Base-by-base conservation (phyloP, 1,139 yeast species). In the Saccharomycopsis hybrid region DNA sequence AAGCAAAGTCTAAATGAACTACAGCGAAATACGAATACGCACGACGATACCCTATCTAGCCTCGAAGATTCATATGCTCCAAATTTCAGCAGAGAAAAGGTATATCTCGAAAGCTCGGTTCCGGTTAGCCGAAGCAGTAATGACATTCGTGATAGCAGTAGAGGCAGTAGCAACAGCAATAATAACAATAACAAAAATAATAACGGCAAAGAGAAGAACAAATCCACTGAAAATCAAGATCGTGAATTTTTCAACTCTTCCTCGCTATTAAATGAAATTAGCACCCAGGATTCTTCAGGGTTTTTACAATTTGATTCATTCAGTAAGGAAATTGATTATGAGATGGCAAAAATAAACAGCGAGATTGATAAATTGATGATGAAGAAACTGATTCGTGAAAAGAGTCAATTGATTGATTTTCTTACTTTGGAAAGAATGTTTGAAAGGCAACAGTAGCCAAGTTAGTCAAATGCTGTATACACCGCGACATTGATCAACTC, bases 381-480 rank as follows among this genome's bases (percentile, higher is more conserved):
- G 37, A 42, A 33, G 44, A 43, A 46, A 28, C 40, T 47, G 39
- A 24, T 46, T 8, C 25, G 32, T n/a, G 46, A 52, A 11, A 46
- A 46, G 5, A 24, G 33, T 5, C 48, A 47, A 43, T n/a, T 52
- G 18, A 41, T 52, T 2, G 43, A 47, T 11, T 52, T 52, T 42
- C 35, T 52, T 18, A 29, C 36, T n/a, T 44, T 49, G 24, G 55
- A 52, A 38, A 40, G 51, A 41, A 40, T 47, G 42, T 49, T 49
- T 37, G 53, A 43, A 32, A 41, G 40, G 5, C 46, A 43, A 31
- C 7, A 31, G 11, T 31, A 31, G n/a, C n/a, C n/a, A n/a, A n/a
- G n/a, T n/a, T n/a, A n/a, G n/a, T n/a, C n/a, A n/a, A n/a, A n/a
- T n/a, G n/a, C n/a, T n/a, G n/a, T n/a, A n/a, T n/a, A n/a, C n/a